Conservation (phyloP, 1,284 basidiomycete species). For the Leccinum variabile region DNA sequence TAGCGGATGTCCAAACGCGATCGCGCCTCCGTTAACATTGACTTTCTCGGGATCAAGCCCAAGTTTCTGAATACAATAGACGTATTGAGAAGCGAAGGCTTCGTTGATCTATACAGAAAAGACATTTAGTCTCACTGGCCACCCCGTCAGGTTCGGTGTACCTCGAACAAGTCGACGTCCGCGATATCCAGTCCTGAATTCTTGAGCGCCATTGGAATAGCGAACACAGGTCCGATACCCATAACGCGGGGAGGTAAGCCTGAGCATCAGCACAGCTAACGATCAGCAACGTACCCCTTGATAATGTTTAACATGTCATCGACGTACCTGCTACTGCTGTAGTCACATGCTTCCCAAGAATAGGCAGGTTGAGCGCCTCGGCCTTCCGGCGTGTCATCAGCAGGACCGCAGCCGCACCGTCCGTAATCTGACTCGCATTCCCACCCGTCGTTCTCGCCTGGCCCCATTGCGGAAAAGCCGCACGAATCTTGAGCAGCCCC, state of each 20-base stretch:
- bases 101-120: slow-evolving; percentile 72
- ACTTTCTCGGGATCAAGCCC: slow-evolving; percentile 72
- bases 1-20: slow-evolving; percentile 86
- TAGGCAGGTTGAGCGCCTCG: slow-evolving; percentile 70
- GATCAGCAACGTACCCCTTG: background rate
- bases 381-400: slow-evolving; percentile 88
- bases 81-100: slow-evolving; percentile 86
- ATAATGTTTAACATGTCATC: background rate
- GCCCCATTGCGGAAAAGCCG: slow-evolving; percentile 90
- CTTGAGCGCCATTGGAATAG: slow-evolving; percentile 71
- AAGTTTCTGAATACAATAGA: slow-evolving; percentile 78
- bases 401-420: slow-evolving; percentile 84
- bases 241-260: slow-evolving; percentile 78
- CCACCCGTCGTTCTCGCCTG: slow-evolving; percentile 81
- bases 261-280: slow-evolving; percentile 21
- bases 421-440: slow-evolving; percentile 86
- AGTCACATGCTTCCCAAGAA: slow-evolving; percentile 79
- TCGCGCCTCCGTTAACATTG: slow-evolving; percentile 90
- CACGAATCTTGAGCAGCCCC: slow-evolving; percentile 61
- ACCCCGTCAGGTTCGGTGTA: slow-evolving; percentile 20
- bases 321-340: slow-evolving; percentile 67
- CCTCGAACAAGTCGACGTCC: slow-evolving; percentile 84
- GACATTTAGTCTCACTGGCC: background rate
- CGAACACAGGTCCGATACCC: slow-evolving; percentile 79
- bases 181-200: slow-evolving; percentile 61